Conservation (phyloP, 176 grass and related monocot species). For the Aegilops longissima region DNA sequence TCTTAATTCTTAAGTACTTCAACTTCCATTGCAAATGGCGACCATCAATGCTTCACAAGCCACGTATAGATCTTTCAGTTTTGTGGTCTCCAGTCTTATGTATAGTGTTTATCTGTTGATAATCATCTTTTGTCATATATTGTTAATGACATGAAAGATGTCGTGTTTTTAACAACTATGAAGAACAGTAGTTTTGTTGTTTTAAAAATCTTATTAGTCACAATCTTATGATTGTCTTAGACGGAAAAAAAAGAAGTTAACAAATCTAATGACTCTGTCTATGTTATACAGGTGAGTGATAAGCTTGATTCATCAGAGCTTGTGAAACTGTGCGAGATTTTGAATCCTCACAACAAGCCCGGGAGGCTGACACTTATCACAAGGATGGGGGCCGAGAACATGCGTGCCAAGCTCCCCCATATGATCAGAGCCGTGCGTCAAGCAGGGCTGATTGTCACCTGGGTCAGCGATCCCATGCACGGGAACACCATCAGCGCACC, state of each 20-base stretch:
- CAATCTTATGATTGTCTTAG: neutral
- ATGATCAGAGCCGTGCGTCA: constrained; percentile 57
- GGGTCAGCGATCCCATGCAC: constrained; percentile 68
- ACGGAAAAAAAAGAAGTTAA: neutral
- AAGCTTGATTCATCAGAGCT: constrained; percentile 59
- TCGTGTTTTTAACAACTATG: neutral
- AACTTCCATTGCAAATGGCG: neutral
- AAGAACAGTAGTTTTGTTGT: neutral
- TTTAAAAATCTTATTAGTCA: neutral
- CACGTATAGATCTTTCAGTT: neutral
- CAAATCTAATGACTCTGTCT: neutral
- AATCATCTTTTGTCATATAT: neutral
- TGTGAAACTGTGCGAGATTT: constrained; percentile 47
- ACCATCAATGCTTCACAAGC: too few relatives aligned
- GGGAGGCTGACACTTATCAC: constrained; percentile 59
- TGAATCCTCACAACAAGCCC: constrained; percentile 63
- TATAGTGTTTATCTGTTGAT: neutral
- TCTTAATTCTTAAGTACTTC: neutral
- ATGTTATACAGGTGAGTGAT: constrained; percentile 49
- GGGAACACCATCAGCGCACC: constrained; percentile 64
- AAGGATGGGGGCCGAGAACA: constrained; percentile 61
- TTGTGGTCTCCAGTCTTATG: neutral
- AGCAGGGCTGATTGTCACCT: constrained; percentile 53
- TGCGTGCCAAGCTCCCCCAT: constrained; percentile 47
- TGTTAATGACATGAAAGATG: neutral